These are phyloP conservation scores for Aspergillus udagawae DNA, from an alignment of 2,329 filamentous ascomycete species.

Conservation along the genomic window DNA sequence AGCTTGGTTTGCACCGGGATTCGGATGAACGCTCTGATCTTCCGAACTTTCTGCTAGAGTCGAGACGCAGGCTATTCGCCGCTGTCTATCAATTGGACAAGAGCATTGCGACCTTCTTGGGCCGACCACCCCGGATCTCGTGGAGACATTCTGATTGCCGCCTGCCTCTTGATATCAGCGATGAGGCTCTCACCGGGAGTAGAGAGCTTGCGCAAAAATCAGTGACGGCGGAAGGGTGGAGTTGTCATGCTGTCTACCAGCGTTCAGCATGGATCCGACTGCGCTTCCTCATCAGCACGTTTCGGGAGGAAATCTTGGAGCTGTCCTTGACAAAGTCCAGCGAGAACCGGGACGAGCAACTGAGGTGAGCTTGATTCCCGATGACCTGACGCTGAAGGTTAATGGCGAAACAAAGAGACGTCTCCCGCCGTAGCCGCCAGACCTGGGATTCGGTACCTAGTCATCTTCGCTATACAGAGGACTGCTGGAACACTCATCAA, in stretches of 20 bases:
- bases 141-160: slow-evolving; percentile 20
- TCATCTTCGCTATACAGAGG: slow-evolving; percentile 18
- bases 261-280: slow-evolving; percentile 21
- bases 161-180: slow-evolving; percentile 22
- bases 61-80: slow-evolving; percentile 22
- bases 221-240: slow-evolving; percentile 21
- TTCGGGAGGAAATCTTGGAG: slow-evolving; percentile 26
- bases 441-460: slow-evolving; percentile 19
- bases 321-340: slow-evolving; percentile 16
- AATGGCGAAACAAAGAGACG: slow-evolving; percentile 8
- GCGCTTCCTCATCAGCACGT: slow-evolving; percentile 21
- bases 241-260: slow-evolving; percentile 10
- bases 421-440: slow-evolving; percentile 19
- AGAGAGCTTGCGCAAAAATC: slow-evolving; percentile 2
- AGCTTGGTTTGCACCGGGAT: slow-evolving; percentile 24
- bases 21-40: slow-evolving; percentile 8
- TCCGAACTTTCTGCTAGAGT: slow-evolving; percentile 20
- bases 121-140: slow-evolving; percentile 23
- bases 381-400: background rate
- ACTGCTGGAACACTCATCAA: slow-evolving; percentile 15
- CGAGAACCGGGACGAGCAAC: slow-evolving; percentile 6
- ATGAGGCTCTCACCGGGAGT: slow-evolving; percentile 12
- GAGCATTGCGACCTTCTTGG: slow-evolving; percentile 25
- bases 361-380: slow-evolving; percentile 14
- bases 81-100: slow-evolving; percentile 27